phyloP scores from a whole-genome alignment of 1,284 basidiomycete genomes.

The Sporisorium scitamineum region DNA sequence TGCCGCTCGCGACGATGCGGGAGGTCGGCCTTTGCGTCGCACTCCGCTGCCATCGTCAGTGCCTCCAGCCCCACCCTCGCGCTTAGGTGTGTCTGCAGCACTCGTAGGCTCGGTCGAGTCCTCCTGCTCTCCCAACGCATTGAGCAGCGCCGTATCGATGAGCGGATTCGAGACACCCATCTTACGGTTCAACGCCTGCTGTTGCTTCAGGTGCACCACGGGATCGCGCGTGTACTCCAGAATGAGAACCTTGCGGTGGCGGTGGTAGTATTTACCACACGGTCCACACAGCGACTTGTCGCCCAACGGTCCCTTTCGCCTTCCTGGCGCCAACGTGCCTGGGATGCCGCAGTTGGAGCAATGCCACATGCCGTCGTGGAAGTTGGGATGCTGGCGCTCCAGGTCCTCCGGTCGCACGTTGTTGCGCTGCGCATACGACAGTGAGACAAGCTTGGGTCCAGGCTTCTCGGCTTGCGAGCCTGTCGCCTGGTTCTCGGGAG shows the following conservation, averaged over 20 bases:
- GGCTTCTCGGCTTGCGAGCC: conserved; percentile 40
- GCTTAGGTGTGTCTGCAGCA: conserved; percentile 51
- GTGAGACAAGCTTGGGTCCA: conserved; percentile 48
- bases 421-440: conserved; percentile 46
- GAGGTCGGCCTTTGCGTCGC: conserved; percentile 27
- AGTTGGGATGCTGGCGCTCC: conserved; percentile 64
- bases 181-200: conserved; percentile 45
- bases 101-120: conserved; percentile 48
- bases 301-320: conserved; percentile 83
- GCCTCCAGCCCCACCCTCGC: conserved; percentile 16
- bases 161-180: conserved; percentile 43
- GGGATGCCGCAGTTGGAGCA: conserved; percentile 68
- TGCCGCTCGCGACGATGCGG: conserved; percentile 16
- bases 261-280: conserved; percentile 78
- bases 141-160: conserved; percentile 44
- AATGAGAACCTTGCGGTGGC: conserved; percentile 59
- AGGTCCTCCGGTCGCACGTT: conserved; percentile 64
- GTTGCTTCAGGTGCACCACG: conserved; percentile 56
- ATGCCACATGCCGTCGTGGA: conserved; percentile 67
- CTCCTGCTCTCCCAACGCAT: conserved; percentile 40
- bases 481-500: conserved; percentile 49
- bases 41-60: conserved; percentile 21
- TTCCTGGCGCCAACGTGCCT: conserved; percentile 55
- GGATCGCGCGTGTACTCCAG: conserved; percentile 64
- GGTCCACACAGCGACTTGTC: conserved; percentile 90